Conservation (phyloP, 2,329 filamentous ascomycete species). For the Endocalyx cinctus region DNA sequence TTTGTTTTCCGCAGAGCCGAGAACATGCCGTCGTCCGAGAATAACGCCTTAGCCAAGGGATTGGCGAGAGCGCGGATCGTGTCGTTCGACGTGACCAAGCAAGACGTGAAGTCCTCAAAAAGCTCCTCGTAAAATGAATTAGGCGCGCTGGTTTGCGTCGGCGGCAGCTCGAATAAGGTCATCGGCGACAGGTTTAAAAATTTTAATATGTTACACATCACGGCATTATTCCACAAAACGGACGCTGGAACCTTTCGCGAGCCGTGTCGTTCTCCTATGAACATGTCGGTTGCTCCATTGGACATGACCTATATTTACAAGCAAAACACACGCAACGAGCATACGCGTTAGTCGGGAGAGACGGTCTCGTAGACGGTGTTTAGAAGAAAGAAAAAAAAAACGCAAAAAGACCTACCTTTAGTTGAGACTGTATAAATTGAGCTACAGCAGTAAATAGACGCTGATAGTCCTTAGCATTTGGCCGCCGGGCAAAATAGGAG, state of each 20-base stretch:
- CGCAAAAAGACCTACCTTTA: constrained; percentile 43
- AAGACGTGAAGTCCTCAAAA: constrained; percentile 49
- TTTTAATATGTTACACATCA: constrained; percentile 49
- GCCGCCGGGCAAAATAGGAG: constrained; percentile 55
- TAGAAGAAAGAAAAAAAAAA: constrained; percentile 4
- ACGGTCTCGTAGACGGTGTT: too few species aligned
- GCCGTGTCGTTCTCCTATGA: constrained; percentile 33
- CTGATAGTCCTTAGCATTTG: constrained; percentile 44
- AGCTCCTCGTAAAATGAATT: constrained; percentile 39
- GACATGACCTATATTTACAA: constrained; percentile 39
- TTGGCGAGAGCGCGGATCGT: constrained; percentile 44
- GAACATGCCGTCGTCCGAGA: constrained; percentile 33
- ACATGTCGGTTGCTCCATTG: constrained; percentile 32
- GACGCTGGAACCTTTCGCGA: constrained; percentile 36
- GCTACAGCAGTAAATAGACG: constrained; percentile 52
- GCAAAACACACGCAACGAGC: too few species aligned
- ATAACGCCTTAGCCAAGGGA: constrained; percentile 43
- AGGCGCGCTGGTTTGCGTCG: constrained; percentile 28
- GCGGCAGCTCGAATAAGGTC: constrained; percentile 41
- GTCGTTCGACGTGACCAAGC: constrained; percentile 48
- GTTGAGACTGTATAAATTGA: constrained; percentile 51
- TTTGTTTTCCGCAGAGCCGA: constrained; percentile 31
- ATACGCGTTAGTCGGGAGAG: too few species aligned
- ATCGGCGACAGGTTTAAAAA: constrained; percentile 53
- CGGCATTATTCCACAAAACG: constrained; percentile 31